Evolutionary conservation across 202 grass and related monocot species (phyloP), one percentile per base, ranked within the genome.

Genomic region (Elaeis oleifera): DNA sequence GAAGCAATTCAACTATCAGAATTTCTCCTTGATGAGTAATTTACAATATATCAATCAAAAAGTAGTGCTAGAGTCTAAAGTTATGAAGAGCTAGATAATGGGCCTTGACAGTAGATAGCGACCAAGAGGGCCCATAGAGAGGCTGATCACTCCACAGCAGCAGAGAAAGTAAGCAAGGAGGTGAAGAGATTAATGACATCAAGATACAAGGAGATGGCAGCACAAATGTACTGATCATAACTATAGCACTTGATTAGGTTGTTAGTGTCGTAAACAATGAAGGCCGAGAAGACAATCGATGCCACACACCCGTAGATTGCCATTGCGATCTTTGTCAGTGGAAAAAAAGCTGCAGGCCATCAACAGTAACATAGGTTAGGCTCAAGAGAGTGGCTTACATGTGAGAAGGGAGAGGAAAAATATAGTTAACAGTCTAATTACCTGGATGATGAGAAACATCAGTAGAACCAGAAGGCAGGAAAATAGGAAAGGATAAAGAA

Each of bases 111-210:
- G 24, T 23, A 36, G 11, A 6, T 5, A 26, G 1, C 6, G 28
- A 5, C 16, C 2, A 8, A 5, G 8, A 1, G 7, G 21, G 25
- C 48, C 52, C 36, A 44, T 18, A 16, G 17, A 4, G 23, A 14
- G 18, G 49, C 6, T 16, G 11, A 26, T 72, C 76, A 84, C 22
- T 51, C 16, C 23, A 17, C 0, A 49, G 32, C 36, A 44, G 9
- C n/a, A 19, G 64, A 31, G 51, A 86, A 14, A 3, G 76, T 44
- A 36, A 86, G 57, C 65, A 63, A 76, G 53, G 76, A 76, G 67
- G 83, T 69, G 79, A 90, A 86, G 67, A 90, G 79, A 64, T 86
- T 90, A 36, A 86, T 83, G 48, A 83, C 76, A 50, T 90, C 82
- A 60, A 90, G 44, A 75, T 90, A 90, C 25, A 90, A 67, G 23